These are phyloP conservation scores for Vigna radiata DNA, from an alignment of 306 rosid genomes.

Conservation along the genomic window DNA sequence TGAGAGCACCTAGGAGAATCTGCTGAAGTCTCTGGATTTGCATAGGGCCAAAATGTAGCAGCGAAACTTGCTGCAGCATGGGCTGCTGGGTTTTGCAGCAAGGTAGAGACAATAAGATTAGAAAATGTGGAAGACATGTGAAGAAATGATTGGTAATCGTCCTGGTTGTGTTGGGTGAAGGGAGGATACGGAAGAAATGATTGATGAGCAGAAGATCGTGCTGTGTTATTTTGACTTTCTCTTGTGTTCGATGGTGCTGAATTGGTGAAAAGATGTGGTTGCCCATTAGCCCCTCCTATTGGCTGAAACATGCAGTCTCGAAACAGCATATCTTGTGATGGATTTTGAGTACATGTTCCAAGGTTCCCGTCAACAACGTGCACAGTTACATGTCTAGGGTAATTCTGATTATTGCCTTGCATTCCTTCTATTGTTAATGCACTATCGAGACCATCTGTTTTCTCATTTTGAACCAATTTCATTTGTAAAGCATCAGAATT, in stretches of 20 bases:
- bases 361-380: constrained; percentile 83
- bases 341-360: constrained; percentile 61
- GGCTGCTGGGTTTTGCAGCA: constrained; percentile 91
- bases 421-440: constrained; percentile 63
- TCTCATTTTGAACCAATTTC: constrained; percentile 60
- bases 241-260: constrained; percentile 63
- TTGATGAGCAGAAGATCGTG: constrained; percentile 72
- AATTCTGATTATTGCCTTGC: constrained; percentile 76
- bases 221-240: constrained; percentile 62
- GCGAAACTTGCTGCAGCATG: constrained; percentile 92
- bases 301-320: constrained; percentile 66
- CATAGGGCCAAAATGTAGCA: constrained; percentile 81
- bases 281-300: constrained; percentile 57
- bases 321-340: constrained; percentile 58
- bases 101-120: constrained; percentile 70
- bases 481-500: constrained; percentile 51
- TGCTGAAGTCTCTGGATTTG: constrained; percentile 59
- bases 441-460: constrained; percentile 59
- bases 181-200: constrained; percentile 69
- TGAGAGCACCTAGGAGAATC: constrained; percentile 61
- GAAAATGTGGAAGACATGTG: constrained; percentile 77
- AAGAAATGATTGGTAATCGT: constrained; percentile 68
- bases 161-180: constrained; percentile 60
- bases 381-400: constrained; percentile 89
- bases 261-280: constrained; percentile 55